These are phyloP conservation scores for Diplodia seriata DNA, from an alignment of 2,329 filamentous ascomycete genomes.

Conservation along the genomic window DNA sequence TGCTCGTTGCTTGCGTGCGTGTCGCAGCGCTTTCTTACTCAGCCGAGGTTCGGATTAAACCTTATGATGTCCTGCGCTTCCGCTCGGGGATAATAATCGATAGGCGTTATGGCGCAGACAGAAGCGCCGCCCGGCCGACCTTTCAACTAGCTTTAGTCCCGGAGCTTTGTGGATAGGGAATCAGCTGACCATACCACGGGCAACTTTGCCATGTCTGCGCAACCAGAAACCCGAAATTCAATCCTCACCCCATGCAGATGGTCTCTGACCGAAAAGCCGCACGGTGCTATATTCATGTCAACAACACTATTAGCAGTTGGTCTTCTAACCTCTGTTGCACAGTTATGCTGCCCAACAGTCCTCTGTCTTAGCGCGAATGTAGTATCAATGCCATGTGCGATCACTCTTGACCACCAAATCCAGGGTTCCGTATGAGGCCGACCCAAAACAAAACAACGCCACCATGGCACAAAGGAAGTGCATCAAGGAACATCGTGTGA, in stretches of 20 bases:
- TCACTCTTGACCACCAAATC: neutral
- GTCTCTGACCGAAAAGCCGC: neutral
- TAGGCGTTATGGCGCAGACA: neutral
- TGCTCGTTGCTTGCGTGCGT: constrained; percentile 4
- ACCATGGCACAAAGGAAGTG: neutral
- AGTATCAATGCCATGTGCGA: neutral
- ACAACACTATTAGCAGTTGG: neutral
- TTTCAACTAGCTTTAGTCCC: neutral
- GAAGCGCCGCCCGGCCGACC: neutral
- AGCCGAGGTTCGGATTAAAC: neutral
- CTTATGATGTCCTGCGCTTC: neutral
- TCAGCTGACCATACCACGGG: neutral
- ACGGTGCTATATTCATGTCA: neutral
- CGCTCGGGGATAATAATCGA: neutral
- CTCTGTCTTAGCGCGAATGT: neutral
- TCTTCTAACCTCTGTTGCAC: neutral
- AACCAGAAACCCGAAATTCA: neutral
- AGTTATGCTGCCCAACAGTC: neutral
- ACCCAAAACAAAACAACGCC: neutral
- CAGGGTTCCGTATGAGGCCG: neutral
- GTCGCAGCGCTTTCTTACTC: neutral
- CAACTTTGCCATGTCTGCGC: no score
- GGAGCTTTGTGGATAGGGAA: neutral
- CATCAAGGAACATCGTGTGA: neutral
- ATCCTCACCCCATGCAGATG: neutral